Conservation (phyloP, 2,329 filamentous ascomycete species). For the Aspergillus hiratsukae region DNA sequence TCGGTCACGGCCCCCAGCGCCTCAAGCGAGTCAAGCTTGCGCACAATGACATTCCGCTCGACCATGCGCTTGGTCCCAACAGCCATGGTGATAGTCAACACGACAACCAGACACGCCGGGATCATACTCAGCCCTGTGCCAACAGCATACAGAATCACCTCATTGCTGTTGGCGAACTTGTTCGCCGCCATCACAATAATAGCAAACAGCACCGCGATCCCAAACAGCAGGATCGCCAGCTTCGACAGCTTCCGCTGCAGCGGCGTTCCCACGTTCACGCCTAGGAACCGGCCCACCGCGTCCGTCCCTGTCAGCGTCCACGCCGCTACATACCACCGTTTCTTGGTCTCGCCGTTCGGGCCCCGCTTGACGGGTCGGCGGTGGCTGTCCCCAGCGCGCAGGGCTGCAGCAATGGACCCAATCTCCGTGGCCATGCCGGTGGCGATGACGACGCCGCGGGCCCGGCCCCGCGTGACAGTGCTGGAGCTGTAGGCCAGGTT, state of each 20-base stretch:
- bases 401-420: constrained; percentile 59
- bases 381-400: constrained; percentile 57
- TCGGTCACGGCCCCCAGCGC: constrained; percentile 60
- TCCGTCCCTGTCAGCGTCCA: constrained; percentile 53
- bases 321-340: constrained; percentile 51
- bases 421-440: constrained; percentile 62
- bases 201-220: constrained; percentile 62
- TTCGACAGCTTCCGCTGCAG: constrained; percentile 66
- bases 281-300: constrained; percentile 59
- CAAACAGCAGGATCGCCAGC: constrained; percentile 64
- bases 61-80: constrained; percentile 58
- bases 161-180: constrained; percentile 48
- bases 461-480: constrained; percentile 58
- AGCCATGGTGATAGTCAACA: constrained; percentile 64
- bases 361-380: constrained; percentile 50
- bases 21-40: constrained; percentile 54
- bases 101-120: constrained; percentile 59
- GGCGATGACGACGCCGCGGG: constrained; percentile 55
- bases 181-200: constrained; percentile 66
- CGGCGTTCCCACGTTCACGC: constrained; percentile 65
- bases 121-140: constrained; percentile 59
- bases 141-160: constrained; percentile 63
- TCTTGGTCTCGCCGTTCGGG: constrained; percentile 46
- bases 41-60: constrained; percentile 53
- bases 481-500: constrained; percentile 61